These are phyloP conservation scores for Syzygium oleosum DNA, from an alignment of 345 rosid species.

Conservation along the genomic window DNA sequence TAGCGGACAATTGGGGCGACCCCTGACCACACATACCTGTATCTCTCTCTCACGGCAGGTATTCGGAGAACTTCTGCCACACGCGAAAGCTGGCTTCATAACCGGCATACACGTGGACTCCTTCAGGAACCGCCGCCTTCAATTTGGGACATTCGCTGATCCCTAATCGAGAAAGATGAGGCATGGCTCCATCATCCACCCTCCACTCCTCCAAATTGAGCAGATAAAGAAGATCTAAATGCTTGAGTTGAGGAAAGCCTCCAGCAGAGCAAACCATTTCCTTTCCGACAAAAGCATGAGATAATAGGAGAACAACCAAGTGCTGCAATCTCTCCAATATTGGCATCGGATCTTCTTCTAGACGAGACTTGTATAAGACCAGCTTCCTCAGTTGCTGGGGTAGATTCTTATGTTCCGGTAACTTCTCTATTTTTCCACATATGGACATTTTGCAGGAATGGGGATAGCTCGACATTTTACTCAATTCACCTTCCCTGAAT, in stretches of 20 bases:
- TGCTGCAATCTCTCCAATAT: constrained; percentile 28
- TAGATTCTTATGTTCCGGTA: constrained; percentile 16
- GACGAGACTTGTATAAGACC: constrained; percentile 13
- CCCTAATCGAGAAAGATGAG: not conserved
- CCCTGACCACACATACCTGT: too few species aligned
- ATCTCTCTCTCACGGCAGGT: too few species aligned
- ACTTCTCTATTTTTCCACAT: constrained; percentile 9
- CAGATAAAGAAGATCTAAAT: constrained; percentile 3
- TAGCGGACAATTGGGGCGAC: too few species aligned
- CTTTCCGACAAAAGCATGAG: constrained; percentile 20
- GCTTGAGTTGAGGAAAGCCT: constrained; percentile 22
- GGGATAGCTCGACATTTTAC: constrained; percentile 3
- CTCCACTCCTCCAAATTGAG: constrained; percentile 19
- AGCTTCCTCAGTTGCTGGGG: constrained; percentile 26
- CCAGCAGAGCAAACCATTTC: constrained; percentile 15
- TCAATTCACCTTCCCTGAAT: not conserved
- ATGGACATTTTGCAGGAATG: constrained; percentile 8
- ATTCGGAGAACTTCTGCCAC: too few species aligned
- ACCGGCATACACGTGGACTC: too few species aligned
- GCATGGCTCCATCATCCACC: constrained; percentile 33
- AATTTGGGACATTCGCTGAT: too few species aligned
- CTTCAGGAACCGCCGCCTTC: too few species aligned
- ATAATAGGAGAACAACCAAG: constrained; percentile 20
- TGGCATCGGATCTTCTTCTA: constrained; percentile 36
- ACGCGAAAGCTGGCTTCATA: accelerated